phyloP scores from a whole-genome alignment of 345 rosid species.

The Populus simonii region DNA sequence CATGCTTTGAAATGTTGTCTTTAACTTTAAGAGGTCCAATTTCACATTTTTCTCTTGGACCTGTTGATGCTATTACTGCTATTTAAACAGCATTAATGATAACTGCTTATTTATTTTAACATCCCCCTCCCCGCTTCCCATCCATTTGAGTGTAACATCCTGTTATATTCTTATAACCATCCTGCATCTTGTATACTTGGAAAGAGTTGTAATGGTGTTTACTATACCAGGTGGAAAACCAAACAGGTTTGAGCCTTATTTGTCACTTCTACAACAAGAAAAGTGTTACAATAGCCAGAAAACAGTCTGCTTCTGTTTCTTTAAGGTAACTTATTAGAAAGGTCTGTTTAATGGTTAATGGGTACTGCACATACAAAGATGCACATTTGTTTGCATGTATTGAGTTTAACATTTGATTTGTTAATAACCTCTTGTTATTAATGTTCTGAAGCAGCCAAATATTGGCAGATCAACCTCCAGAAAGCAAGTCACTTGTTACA shows the following conservation, averaged over 20 bases:
- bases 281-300: conserved; percentile 51
- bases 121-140: neutral
- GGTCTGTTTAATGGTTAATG: neutral
- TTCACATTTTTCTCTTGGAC: neutral
- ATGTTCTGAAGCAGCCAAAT: conserved; percentile 46
- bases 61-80: neutral
- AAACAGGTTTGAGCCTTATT: conserved; percentile 59
- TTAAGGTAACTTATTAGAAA: conserved; percentile 50
- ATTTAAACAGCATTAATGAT: too few relatives aligned
- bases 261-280: conserved; percentile 57
- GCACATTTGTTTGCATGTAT: neutral
- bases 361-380: neutral
- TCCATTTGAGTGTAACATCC: neutral
- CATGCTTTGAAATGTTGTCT: neutral
- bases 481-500: conserved; percentile 50
- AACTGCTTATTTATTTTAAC: neutral
- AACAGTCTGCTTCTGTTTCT: conserved; percentile 63
- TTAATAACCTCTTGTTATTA: conserved; percentile 21
- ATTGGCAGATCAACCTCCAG: conserved; percentile 39
- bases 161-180: neutral
- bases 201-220: neutral
- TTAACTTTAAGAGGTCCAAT: neutral
- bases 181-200: neutral
- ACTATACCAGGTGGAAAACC: conserved; percentile 73
- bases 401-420: conserved; percentile 5